These are phyloP conservation scores for Monosporascus sp. DNA, from an alignment of 2,329 filamentous ascomycete genomes.

Conservation along the genomic window DNA sequence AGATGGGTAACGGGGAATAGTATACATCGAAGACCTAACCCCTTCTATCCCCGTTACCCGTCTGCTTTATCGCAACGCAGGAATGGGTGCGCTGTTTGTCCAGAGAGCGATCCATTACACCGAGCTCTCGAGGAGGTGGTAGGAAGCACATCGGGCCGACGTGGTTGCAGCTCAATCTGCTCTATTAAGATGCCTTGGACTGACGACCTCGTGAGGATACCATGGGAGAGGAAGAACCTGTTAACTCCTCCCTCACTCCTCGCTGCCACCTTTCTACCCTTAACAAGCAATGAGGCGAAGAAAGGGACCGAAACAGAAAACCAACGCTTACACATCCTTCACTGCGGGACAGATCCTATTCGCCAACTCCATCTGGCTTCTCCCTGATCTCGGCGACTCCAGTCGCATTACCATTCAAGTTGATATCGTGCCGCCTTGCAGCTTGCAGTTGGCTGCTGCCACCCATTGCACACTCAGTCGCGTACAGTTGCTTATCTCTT, in stretches of 20 bases:
- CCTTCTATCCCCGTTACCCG: background rate
- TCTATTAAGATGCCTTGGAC: background rate
- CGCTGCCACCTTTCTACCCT: no score
- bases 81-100: background rate
- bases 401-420: background rate
- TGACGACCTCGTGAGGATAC: background rate
- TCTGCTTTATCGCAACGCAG: background rate
- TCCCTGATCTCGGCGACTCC: background rate
- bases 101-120: no score
- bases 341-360: background rate
- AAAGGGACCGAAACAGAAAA: background rate
- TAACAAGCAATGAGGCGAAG: background rate
- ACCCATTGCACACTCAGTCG: background rate
- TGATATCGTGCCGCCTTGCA: background rate
- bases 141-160: background rate
- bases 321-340: background rate
- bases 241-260: background rate
- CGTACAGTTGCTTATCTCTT: background rate
- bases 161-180: background rate
- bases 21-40: no score
- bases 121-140: no score
- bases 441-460: background rate
- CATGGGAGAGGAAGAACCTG: background rate
- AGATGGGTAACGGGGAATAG: no score
- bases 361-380: background rate